Evolutionary conservation across 306 rosid species (phyloP), one percentile per base, ranked within the genome.

Genomic region (Vachellia pachyceras): DNA sequence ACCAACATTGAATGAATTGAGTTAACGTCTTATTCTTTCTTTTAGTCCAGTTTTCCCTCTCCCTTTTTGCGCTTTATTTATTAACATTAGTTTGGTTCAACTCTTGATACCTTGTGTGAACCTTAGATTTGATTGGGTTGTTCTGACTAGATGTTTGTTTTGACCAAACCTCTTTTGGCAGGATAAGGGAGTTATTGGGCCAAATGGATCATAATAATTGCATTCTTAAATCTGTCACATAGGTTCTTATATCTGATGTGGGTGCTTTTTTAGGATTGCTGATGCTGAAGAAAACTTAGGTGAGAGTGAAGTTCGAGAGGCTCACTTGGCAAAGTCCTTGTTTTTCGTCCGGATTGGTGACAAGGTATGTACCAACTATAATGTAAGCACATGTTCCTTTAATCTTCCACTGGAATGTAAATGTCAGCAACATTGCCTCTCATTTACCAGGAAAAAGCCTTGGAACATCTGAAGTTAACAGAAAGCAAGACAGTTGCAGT

Each of bases 281-380:
- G 99, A 96, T 73, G 98, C 99, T 0, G 99, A 96, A 83, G 98
- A 93, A 69, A 96, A 96, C 88, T 86, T 96, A 42, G 99, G 99
- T 8, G 99, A 96, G 88, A 96, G 98, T 88, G 99, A 96, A 90
- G 99, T 96, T 49, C 91, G 99, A 42, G 99, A 96, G 87, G 99
- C 99, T 74, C 99, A 95, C 82, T 76, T 95, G 83, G 99, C 99
- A 23, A 95, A 95, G 80, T 92, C 99, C 77, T 78, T 93, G 86
- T 92, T 87, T 80, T 93, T 90, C 85, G 93, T 95, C 81, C 93
- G 93, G 37, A 87, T 93, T 87, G 96, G 97, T 58, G 97, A 93
- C 84, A 92, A 92, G 99, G 99, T 95, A 39, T 80, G 42, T 77
- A 35, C 37, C n/a, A 57, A 46, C 80, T 66, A 57, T 78, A 49